Evolutionary conservation across 2,329 filamentous ascomycete species (phyloP), one percentile per base, ranked within the genome.

Genomic region (Claviceps sp.): DNA sequence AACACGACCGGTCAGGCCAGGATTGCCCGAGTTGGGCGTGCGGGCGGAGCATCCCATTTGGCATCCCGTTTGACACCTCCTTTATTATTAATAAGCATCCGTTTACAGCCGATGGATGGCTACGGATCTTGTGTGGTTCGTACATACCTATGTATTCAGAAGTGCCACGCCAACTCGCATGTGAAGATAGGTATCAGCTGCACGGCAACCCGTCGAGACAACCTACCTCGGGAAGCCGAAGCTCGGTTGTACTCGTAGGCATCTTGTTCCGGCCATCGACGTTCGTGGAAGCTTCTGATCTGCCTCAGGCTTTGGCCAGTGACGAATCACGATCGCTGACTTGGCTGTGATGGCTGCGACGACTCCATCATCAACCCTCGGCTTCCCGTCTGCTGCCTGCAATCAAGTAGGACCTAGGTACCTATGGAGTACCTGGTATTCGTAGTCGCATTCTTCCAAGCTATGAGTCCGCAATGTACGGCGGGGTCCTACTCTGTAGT

Each of bases 1-100:
- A 45, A 49, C 52, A 54, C 52, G 52, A 51, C 52, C 49, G 52
- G 52, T 54, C 49, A 54, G 52, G 37, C 43, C 20, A 41, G 24
- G 41, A 50, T 50, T 34, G 30, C 30, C 9, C 30, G 9, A 34
- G 30, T 34, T 11, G 30, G 30, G 30, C 30, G 30, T 34, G 30
- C 30, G 41, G 24, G 20, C 49, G 52, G 52, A 51, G 52, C 46
- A 49, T 46, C 30, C 49, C 49, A 36, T 37, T 40, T 34, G 9
- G 30, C 9, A 34, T 34, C 9, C 30, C 30, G 30, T 34, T 34
- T 34, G 30, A 34, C 30, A 34, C 9, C 9, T 34, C 30, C 30
- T 34, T 34, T 34, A n/a, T n/a, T n/a, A n/a, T n/a, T n/a, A n/a
- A n/a, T n/a, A 9, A 34, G 9, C 30, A 34, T 34, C 30, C 30